Base-by-base conservation (phyloP, 768 basidiomycete genomes). In the Rhizopogon roseolus region DNA sequence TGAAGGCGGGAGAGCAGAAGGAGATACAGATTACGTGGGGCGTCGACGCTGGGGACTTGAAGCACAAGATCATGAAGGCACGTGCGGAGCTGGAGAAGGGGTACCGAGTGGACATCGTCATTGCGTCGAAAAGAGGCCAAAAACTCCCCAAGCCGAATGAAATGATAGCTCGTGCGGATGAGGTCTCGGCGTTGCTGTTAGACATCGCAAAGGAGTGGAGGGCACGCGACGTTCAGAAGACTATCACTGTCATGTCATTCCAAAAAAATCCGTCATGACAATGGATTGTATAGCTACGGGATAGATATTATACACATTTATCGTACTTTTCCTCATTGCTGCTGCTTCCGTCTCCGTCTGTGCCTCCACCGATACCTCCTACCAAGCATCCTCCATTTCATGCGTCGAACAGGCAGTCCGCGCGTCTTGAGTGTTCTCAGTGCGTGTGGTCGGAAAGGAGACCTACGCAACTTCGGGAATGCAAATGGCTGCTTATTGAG, bases 11-110 rank as follows among this genome's bases (percentile, higher is more conserved):
- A 22, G 64, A 62, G 55, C 63, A 71, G 51, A 91, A 90, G 71
- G 85, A 89, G 71, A 72, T 90, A 5, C 85, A 88, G 68, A 62
- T 93, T 43, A 81, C 84, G 11, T 93, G 89, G 87, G 75, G 73
- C 2, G 78, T 84, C 11, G 80, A 71, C 6, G 57, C 65, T 29
- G 79, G 75, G 6, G 91, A 93, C 61, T 61, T 85, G 17, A 73
- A 73, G 37, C 85, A 86, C 66, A 92, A 90, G 66, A 54, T 92
- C 34, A 73, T 71, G 50, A 85, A 84, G 65, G 78, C 77, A 19
- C 66, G 73, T 49, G 71, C 76, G 49, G 79, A 85, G 38, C 67
- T 93, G 52, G 79, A 78, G 59, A 81, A 81, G 57, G 87, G 86
- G 0, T 66, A 72, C 32, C 71, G 77, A 8, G 80, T 91, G 53